Evolutionary conservation across 2,329 filamentous ascomycete species (phyloP), one percentile per base, ranked within the genome.

Genomic region (Endoconidiophora polonica): DNA sequence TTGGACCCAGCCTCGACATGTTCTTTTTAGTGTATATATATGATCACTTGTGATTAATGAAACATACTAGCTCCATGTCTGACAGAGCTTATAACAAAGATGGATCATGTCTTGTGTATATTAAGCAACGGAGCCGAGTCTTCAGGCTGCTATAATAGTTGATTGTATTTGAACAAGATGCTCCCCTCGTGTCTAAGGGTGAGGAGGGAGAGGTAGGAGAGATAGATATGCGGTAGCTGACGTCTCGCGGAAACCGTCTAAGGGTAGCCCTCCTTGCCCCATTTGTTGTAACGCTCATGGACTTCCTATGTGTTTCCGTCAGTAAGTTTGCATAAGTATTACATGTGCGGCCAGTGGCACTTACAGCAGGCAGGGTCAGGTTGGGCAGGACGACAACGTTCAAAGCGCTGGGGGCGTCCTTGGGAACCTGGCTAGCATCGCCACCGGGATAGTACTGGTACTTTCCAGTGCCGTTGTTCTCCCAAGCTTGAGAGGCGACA

Each of bases 271-370:
- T 96, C 91, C 79, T 96, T 96, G 68, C 91, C 91, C 79, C 86
- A 96, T 76, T 98, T 98, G 84, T 98, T 98, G 79, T 83, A 96
- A 72, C 83, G 83, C 60, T 98, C 91, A 71, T 98, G 91, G 57
- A 95, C 78, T 61, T 82, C 76, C 86, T 93, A 60, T 52, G 38
- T 3, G 14, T 10, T 18, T 22, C 14, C 2, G n/a, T 49, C 16
- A 46, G 16, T 37, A n/a, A 23, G n/a, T 9, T 16, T 44, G 12
- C 12, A 46, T 39, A 14, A 18, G 16, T 18, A 14, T 10, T 9
- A 39, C 18, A 41, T 40, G 5, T 4, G 26, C 4, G 39, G 23
- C 3, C 39, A 29, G 26, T 3, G 18, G 29, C 37, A 60, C 73
- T 56, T 72, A 87, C 84, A 81, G 83, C 87, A 63, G 91, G 88